Evolutionary conservation across 345 rosid genomes (phyloP), one percentile per base, ranked within the genome.

Genomic region (Linum trigynum): DNA sequence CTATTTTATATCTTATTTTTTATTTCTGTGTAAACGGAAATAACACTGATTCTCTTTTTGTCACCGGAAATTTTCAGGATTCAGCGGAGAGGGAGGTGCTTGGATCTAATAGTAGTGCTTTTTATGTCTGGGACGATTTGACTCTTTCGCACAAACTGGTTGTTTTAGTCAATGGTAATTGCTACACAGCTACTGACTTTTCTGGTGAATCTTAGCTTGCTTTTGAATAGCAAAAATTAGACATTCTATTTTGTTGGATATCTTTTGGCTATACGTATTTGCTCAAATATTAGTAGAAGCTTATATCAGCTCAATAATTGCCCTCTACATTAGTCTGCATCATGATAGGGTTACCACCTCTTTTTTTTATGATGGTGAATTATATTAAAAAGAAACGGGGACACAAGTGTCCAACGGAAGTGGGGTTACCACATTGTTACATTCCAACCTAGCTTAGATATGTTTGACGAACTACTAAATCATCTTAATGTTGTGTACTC

Each of bases 61-160:
- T 55, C 68, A 36, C 63, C 63, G 69, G 38, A 72, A 71, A 58
- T 69, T 61, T 78, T 58, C 83, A 92, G 98, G 91, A 84, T 78
- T 84, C 97, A 65, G 78, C 86, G 62, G 89, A 83, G 80, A 69
- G 62, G 38, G 98, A 89, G 81, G 77, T 87, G 75, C 97, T 92
- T 74, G 87, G 79, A 74, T 82, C 97, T 72, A 85, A 76, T 66
- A 65, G 74, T 76, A 72, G 78, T 74, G 76, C 73, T 73, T 84
- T 81, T 75, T 92, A 89, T 78, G 95, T 81, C 67, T 92, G 98
- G 97, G 97, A 89, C 80, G 94, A 89, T 89, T 67, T 77, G 76
- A 86, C 88, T 60, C 95, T 83, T 81, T 95, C 98, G 12, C 96
- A 73, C 76, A 92, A 83, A 77, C 79, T 92, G 71, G 76, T 92